Percentiles rank a stretch among this genome's conserved stretches.
Evolutionary conservation across 2,329 filamentous ascomycete genomes (phyloP).

Genomic region (Phialophora chinensis): DNA sequence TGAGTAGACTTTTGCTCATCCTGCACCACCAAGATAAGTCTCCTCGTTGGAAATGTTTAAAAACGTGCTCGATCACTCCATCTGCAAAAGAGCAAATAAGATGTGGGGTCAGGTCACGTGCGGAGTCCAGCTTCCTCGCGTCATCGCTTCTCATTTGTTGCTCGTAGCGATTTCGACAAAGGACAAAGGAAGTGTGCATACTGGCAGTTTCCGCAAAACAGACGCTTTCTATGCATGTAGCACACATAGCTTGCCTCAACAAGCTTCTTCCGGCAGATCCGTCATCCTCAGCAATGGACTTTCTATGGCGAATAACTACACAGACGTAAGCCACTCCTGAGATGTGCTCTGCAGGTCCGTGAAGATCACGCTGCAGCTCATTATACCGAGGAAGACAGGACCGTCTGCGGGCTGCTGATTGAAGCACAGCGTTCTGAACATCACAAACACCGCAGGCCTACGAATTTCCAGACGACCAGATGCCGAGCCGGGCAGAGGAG

Average conservation of each 20-base stretch:
- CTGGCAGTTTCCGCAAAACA: not conserved
- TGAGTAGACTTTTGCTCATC: too few species aligned
- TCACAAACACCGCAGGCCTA: not conserved
- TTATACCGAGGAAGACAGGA: not conserved
- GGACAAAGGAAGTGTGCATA: not conserved
- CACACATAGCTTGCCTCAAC: not conserved
- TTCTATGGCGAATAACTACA: not conserved
- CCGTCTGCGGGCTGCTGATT: not conserved
- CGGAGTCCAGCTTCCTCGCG: too few species aligned
- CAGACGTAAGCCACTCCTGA: not conserved
- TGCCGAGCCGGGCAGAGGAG: not conserved
- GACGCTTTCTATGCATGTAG: not conserved
- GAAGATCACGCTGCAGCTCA: not conserved
- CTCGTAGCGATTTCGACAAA: not conserved
- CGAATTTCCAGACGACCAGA: slow-evolving; percentile 4
- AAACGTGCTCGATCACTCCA: too few species aligned
- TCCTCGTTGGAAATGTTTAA: too few species aligned
- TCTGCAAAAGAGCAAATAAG: too few species aligned
- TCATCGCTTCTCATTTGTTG: not conserved
- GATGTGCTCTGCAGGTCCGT: not conserved
- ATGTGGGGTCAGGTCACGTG: not conserved
- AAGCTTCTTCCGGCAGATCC: not conserved
- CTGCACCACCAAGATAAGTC: too few species aligned
- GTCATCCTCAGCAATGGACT: not conserved
- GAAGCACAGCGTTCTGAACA: not conserved